Percentiles rank a stretch among this genome's conserved stretches.
Conservation (phyloP, 768 basidiomycete genomes). For the Leccinum boreale region DNA sequence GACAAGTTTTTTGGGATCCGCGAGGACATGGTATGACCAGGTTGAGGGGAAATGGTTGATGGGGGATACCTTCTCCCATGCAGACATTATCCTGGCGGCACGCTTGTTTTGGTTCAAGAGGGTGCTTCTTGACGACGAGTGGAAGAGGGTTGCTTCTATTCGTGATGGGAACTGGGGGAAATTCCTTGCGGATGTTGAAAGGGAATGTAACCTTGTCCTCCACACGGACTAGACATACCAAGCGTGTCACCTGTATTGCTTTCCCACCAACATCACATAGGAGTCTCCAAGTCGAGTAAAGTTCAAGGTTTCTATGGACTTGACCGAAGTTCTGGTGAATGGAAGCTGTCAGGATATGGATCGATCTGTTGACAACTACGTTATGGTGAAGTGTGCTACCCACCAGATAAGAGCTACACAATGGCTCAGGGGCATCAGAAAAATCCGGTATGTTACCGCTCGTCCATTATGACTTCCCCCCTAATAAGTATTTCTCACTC, state of each 20-base stretch:
- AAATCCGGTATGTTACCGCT: constrained; percentile 24
- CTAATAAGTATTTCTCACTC: constrained; percentile 31
- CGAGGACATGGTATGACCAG: background rate
- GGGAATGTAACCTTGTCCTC: constrained; percentile 21
- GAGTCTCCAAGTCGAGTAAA: background rate
- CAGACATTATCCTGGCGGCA: constrained; percentile 26
- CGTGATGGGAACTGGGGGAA: constrained; percentile 26
- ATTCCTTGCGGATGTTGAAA: constrained; percentile 23
- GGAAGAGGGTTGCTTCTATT: constrained; percentile 22
- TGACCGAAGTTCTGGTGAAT: background rate
- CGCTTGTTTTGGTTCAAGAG: constrained; percentile 16
- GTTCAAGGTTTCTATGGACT: background rate
- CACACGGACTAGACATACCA: background rate
- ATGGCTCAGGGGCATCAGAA: background rate
- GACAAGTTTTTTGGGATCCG: constrained; percentile 2
- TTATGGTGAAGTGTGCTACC: background rate
- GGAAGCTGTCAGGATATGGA: background rate
- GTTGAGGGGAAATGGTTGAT: background rate
- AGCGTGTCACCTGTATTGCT: background rate
- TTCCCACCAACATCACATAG: background rate
- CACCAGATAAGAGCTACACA: background rate
- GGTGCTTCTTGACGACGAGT: constrained; percentile 22
- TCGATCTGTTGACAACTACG: background rate
- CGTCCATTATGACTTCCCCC: constrained; percentile 36
- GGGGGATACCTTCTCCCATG: constrained; percentile 23